Evolutionary conservation across 1,284 basidiomycete genomes (phyloP), one percentile per base, ranked within the genome.

Genomic region (Cerioporus squamosus): DNA sequence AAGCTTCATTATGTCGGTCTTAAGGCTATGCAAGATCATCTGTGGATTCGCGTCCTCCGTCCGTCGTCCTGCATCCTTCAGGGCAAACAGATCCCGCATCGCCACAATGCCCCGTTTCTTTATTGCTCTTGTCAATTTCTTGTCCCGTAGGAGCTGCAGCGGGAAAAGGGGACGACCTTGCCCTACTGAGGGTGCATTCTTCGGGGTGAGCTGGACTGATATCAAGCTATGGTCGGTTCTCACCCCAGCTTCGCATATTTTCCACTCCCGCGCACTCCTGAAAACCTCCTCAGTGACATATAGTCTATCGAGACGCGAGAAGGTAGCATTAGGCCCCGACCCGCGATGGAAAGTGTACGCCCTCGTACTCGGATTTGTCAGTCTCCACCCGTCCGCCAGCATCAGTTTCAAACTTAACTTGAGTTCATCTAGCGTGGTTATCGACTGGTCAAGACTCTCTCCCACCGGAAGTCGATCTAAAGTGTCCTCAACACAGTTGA

Each of bases 291-390:
- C 6, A 2, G 18, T 43, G 0, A 47, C 8, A 53, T 78, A 78
- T 29, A 79, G 76, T 17, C 74, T 23, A 64, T 81, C 77, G 0
- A 80, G 67, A 0, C 76, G 33, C 0, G 77, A 77, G 17, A 33
- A 33, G 3, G 14, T 64, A 58, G 24, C 64, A 57, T 2, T 3
- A 5, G 4, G n/a, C 1, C 59, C 53, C 1, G 56, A 53, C 0
- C 46, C 38, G 3, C 48, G 31, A 31, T 74, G 68, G 1, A 55
- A 39, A 0, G 77, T 73, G 64, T 66, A 80, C 0, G 20, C 58
- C 33, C 55, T 61, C 0, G 26, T 57, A 0, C 51, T 53, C 0
- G 77, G 75, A 70, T 71, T 56, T 1, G 62, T 66, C 0, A 52
- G 2, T 31, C 75, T 39, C 79, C 79, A 79, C 5, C 76, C 73